Base-by-base conservation (phyloP, 169 alveolate genomes). In the Blepharisma undulans region DNA sequence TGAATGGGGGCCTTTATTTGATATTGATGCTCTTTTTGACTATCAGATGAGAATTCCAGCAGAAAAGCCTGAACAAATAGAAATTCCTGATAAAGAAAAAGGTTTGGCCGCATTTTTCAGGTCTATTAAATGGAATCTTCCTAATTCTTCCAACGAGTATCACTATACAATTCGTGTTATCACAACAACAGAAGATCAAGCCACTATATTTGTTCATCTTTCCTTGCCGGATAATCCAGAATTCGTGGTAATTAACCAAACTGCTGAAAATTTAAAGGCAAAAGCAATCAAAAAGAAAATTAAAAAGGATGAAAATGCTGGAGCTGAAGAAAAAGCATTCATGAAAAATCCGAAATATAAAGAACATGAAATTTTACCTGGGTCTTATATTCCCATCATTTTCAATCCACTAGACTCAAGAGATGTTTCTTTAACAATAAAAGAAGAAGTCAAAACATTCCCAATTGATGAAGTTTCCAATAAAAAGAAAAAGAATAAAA, bases 131-230 rank as follows among this genome's bases (percentile, higher is more conserved):
- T 91, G 85, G 76, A 33, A 32, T 16, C 76, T n/a, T 14, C 74
- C 34, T 19, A 21, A 14, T 36, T 76, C 27, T 29, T 14, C 78
- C 72, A 86, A 86, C 32, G 29, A 86, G 85, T 72, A 25, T 72
- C 22, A 29, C 12, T 36, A 27, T 60, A n/a, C 22, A 21, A 12
- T 36, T 16, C 14, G 91, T 10, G 84, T 86, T n/a, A 30, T 27
- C 30, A 48, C 72, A 21, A 29, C 33, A 7, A 71, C 74, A 27
- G 91, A 86, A 66, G 84, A 86, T 27, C 72, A 86, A 60, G 91
- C 91, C 30, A 66, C 76, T 29, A 22, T 86, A 16, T 21, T 25
- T 29, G 34, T 86, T 18, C 1, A 19, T 6, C 27, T 86, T 66
- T 29, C 30, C 1, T 19, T 25, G 8, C 91, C 91, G 7, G 33